Conservation (phyloP, 495 filamentous ascomycete genomes). For the Xylaria curta region DNA sequence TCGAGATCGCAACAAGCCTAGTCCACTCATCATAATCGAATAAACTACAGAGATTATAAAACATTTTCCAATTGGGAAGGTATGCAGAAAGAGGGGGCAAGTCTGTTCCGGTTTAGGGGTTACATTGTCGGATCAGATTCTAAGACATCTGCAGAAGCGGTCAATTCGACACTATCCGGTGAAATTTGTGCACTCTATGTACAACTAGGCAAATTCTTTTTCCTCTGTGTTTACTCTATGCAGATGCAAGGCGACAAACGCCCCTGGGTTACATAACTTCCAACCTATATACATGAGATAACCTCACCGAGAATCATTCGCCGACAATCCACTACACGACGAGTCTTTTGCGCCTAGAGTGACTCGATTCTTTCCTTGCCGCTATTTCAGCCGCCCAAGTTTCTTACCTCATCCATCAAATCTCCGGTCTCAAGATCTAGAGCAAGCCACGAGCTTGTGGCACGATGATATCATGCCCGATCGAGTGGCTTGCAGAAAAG, state of each 20-base stretch:
- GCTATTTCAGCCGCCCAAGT: conserved; percentile 1
- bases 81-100: no score
- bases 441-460: conserved; percentile 17
- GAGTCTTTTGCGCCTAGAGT: neutral
- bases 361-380: neutral
- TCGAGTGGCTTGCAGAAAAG: conserved; percentile 11
- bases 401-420: neutral
- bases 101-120: neutral
- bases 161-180: neutral
- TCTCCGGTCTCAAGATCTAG: neutral
- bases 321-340: neutral
- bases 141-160: neutral
- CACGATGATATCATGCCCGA: neutral
- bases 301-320: neutral
- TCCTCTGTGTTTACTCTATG: neutral
- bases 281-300: neutral
- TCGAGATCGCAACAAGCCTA: neutral
- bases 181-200: neutral
- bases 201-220: neutral
- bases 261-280: neutral
- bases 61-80: neutral
- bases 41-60: neutral
- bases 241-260: neutral
- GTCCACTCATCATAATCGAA: neutral
- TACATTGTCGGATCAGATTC: neutral